Percentiles rank a stretch among this genome's conserved stretches.
Conservation (phyloP, 2,329 filamentous ascomycete genomes). For the Epichloe sp. region DNA sequence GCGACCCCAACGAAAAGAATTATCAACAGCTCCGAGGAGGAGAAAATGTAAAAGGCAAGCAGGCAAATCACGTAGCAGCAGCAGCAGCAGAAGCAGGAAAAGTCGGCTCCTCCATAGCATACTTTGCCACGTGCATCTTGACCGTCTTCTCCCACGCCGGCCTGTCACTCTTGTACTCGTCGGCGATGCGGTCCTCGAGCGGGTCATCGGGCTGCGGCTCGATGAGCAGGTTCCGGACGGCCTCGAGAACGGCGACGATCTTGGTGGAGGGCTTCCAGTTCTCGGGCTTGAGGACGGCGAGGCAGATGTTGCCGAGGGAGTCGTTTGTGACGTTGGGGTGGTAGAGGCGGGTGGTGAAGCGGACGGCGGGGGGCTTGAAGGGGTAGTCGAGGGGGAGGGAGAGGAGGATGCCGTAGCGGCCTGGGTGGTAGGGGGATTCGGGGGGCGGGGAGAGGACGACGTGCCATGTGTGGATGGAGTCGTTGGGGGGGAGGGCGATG, state of each 20-base stretch:
- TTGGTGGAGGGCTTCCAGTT: constrained; percentile 86
- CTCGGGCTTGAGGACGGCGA: constrained; percentile 69
- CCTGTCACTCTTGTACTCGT: constrained; percentile 62
- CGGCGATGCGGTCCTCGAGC: constrained; percentile 73
- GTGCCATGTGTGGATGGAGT: constrained; percentile 40
- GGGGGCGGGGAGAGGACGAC: constrained; percentile 33
- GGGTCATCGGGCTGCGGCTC: constrained; percentile 84
- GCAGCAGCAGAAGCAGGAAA: constrained; percentile 18
- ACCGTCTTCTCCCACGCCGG: constrained; percentile 62
- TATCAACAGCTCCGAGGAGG: too few species aligned
- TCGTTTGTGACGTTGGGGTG: constrained; percentile 93
- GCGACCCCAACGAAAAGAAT: too few species aligned
- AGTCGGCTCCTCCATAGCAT: constrained; percentile 40
- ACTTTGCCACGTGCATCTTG: constrained; percentile 58
- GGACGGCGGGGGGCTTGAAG: constrained; percentile 73
- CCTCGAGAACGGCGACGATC: constrained; percentile 62
- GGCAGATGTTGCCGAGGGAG: constrained; percentile 70
- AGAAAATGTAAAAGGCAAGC: too few species aligned
- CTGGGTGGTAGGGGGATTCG: constrained; percentile 42
- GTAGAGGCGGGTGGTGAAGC: constrained; percentile 83
- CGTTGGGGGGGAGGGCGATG: constrained; percentile 31
- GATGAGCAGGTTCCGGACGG: constrained; percentile 58
- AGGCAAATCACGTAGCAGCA: not conserved
- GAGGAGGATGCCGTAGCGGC: constrained; percentile 61
- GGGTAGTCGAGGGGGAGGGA: constrained; percentile 70